Evolutionary conservation across 768 basidiomycete genomes (phyloP).

Genomic region (Sarcodon sp.): DNA sequence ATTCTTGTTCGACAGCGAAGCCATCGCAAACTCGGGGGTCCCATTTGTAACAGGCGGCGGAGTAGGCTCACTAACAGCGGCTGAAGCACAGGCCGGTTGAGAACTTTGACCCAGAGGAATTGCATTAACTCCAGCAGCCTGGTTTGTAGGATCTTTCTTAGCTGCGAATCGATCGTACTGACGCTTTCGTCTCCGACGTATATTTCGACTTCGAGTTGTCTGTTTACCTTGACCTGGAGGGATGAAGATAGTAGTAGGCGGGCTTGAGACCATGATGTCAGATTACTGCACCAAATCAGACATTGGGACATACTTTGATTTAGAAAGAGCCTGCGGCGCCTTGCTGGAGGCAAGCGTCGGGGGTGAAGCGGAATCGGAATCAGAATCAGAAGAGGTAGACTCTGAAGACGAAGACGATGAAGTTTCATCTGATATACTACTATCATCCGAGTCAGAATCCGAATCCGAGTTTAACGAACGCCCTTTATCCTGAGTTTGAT

Average conservation of each 20-base stretch:
- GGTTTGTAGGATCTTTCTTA: slow-evolving; percentile 4
- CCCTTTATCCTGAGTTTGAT: too few species aligned
- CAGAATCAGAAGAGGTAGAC: slow-evolving; percentile 9
- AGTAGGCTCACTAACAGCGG: background rate
- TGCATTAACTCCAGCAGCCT: slow-evolving; percentile 29
- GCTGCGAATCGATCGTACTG: slow-evolving; percentile 15
- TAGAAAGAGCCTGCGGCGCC: background rate
- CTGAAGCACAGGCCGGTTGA: too few species aligned
- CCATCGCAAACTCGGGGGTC: slow-evolving; percentile 21
- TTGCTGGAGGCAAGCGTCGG: slow-evolving; percentile 1
- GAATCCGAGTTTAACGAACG: slow-evolving; percentile 10
- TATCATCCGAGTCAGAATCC: slow-evolving; percentile 11
- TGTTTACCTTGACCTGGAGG: slow-evolving; percentile 52
- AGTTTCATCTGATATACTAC: slow-evolving; percentile 11
- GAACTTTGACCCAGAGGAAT: slow-evolving; percentile 25
- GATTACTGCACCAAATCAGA: background rate
- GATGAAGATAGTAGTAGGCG: slow-evolving; percentile 16
- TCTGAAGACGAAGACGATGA: slow-evolving; percentile 17
- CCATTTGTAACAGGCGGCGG: background rate
- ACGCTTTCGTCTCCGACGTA: slow-evolving; percentile 38
- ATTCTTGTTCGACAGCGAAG: slow-evolving; percentile 59
- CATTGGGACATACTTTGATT: background rate
- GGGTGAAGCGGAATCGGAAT: slow-evolving; percentile 13
- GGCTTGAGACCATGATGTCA: background rate
- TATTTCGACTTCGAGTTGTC: slow-evolving; percentile 42